Percentiles rank a stretch among this genome's conserved stretches.
These are phyloP conservation scores for Clitocybe nebularis DNA, from an alignment of 1,284 basidiomycete genomes.

Conservation along the genomic window DNA sequence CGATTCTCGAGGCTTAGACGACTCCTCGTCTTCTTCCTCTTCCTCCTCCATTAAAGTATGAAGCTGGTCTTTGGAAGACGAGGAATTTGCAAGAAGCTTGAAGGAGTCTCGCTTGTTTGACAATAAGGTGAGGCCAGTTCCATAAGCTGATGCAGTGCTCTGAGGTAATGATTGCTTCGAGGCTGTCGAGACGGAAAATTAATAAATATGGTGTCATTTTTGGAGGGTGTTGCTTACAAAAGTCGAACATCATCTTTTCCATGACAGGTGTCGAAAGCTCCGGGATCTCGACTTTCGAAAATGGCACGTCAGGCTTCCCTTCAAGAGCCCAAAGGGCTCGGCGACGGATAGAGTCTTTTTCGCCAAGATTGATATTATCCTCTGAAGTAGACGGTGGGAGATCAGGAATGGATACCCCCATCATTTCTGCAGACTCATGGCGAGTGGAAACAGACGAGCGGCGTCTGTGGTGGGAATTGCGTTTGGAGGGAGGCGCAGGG, in stretches of 20 bases:
- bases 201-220: conserved; percentile 10
- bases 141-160: conserved; percentile 39
- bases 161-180: conserved; percentile 54
- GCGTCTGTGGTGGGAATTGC: conserved; percentile 73
- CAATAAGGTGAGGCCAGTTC: conserved; percentile 36
- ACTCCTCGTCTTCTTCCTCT: conserved; percentile 48
- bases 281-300: conserved; percentile 75
- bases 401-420: conserved; percentile 70
- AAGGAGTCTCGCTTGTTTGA: conserved; percentile 74
- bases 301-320: conserved; percentile 65
- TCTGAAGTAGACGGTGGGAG: conserved; percentile 52
- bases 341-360: conserved; percentile 73
- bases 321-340: conserved; percentile 77
- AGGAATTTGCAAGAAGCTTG: conserved; percentile 57
- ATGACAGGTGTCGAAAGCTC: conserved; percentile 58
- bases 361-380: conserved; percentile 63
- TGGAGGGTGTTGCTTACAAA: conserved; percentile 43
- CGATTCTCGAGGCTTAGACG: conserved; percentile 19
- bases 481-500: conserved; percentile 41
- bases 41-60: conserved; percentile 77
- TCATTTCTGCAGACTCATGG: conserved; percentile 77
- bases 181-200: conserved; percentile 27
- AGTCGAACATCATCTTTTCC: conserved; percentile 54
- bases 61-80: conserved; percentile 68
- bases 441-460: conserved; percentile 83